Conservation (phyloP, 805 yeast species). For the Saccharomycopsis malanga region DNA sequence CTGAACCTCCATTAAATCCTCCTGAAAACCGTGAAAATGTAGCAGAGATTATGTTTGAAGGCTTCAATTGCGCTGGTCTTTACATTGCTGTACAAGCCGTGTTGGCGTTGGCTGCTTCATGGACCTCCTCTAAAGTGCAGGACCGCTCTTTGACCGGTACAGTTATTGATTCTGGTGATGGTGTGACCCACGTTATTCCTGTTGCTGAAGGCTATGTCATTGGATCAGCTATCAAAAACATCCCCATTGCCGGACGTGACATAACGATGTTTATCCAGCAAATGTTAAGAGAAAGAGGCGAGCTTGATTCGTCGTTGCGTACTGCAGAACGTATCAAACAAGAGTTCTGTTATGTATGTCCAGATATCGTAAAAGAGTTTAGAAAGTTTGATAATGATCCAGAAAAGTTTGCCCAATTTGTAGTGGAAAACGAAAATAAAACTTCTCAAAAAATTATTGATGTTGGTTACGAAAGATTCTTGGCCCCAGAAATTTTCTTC, state of each 20-base stretch:
- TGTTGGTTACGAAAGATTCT: conserved; percentile 94
- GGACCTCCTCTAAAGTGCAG: conserved; percentile 94
- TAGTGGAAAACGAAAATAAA: conserved; percentile 69
- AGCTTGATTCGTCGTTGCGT: conserved; percentile 82
- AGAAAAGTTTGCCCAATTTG: conserved; percentile 86
- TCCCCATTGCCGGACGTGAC: conserved; percentile 98
- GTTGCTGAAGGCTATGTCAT: conserved; percentile 99
- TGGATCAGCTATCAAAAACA: conserved; percentile 94
- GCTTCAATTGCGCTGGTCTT: conserved; percentile 96
- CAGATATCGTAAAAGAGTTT: conserved; percentile 95
- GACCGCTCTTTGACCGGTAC: conserved; percentile 97
- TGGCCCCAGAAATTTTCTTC: conserved; percentile 99
- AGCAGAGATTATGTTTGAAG: conserved; percentile 98
- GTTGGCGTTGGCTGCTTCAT: conserved; percentile 94
- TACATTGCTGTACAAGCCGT: conserved; percentile 99
- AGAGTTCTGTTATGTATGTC: conserved; percentile 94
- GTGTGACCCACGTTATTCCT: conserved; percentile 98
- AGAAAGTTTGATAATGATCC: conserved; percentile 91
- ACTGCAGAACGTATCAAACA: conserved; percentile 97
- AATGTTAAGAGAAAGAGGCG: conserved; percentile 93
- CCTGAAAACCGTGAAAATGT: conserved; percentile 98
- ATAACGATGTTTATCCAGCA: conserved; percentile 91
- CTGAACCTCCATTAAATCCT: conserved; percentile 99
- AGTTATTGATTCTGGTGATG: conserved; percentile 97
- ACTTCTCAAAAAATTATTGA: conserved; percentile 68